A percentile compares a stretch with the other conserved stretches of the same genome.
These are phyloP conservation scores for Byssochlamys sp. DNA, from an alignment of 2,329 filamentous ascomycete genomes.

Conservation along the genomic window DNA sequence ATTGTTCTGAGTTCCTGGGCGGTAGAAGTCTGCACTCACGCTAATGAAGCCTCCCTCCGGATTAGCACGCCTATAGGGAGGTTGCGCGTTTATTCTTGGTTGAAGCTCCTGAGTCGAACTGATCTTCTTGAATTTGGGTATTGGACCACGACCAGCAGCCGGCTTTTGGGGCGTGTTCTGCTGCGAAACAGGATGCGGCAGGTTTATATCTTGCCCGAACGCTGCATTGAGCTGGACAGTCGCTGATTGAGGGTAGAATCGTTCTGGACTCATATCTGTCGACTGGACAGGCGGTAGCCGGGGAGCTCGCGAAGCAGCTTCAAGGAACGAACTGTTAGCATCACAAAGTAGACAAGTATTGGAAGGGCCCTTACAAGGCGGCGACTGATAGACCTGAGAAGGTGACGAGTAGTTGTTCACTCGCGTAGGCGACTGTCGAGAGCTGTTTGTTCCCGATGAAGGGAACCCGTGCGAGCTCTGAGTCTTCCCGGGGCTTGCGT, in stretches of 20 bases:
- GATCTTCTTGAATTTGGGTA: conserved; percentile 80
- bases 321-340: conserved; percentile 19
- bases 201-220: conserved; percentile 45
- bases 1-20: background rate
- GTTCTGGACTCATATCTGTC: conserved; percentile 58
- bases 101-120: conserved; percentile 63
- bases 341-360: background rate
- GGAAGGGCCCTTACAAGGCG: conserved; percentile 40
- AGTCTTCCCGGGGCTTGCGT: conserved; percentile 51
- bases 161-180: conserved; percentile 41
- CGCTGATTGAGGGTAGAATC: conserved; percentile 62
- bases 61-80: conserved; percentile 82
- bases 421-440: conserved; percentile 70
- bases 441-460: conserved; percentile 39
- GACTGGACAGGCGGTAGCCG: conserved; percentile 66
- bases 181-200: conserved; percentile 36
- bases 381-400: conserved; percentile 50
- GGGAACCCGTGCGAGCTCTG: conserved; percentile 46
- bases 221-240: conserved; percentile 62
- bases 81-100: conserved; percentile 76
- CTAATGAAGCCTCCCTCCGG: conserved; percentile 97
- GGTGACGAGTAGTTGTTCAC: conserved; percentile 49
- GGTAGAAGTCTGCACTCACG: conserved; percentile 44
- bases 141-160: conserved; percentile 49
- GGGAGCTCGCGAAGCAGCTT: conserved; percentile 43